Base-by-base conservation (phyloP, 257 asterid species). In the Anisodus tanguticus region DNA sequence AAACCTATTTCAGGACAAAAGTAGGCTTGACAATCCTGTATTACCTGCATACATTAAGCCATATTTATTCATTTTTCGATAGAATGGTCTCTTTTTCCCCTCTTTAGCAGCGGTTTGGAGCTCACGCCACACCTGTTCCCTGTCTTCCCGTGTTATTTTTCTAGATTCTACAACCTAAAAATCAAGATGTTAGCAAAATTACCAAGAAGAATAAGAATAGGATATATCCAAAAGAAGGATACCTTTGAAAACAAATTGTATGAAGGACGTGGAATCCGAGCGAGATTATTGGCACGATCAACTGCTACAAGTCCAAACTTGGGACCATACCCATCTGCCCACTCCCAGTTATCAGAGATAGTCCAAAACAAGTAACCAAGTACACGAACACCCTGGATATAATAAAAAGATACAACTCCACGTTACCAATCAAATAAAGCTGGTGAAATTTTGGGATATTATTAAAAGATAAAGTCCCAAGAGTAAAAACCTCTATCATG, bases 251-350 rank as follows among this genome's bases (percentile, higher is more conserved):
- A 95, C 91, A 93, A 86, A 85, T 91, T 67, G 83, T 95, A 95
- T 9, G 99, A 95, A 2, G 95, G 97, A 37, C 99, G 98, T 45
- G 98, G 95, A 59, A 86, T 87, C 82, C 98, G 89, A 8, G 93
- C 97, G 82, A 95, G 98, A 87, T 94, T 88, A 67, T 94, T 92
- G 54, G 84, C 85, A 37, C 99, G 98, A 78, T 95, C 98, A 55
- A 95, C 99, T 58, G 94, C 98, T 54, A 93, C 97, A 86, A 96
- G 88, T 72, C 99, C 99, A 83, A 94, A 96, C 91, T 96, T 96
- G 55, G 99, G 99, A 37, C 99, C 99, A 82, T 96, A 96, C 4
- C 99, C 99, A 88, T 96, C 99, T 62, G 99, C 98, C 99, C 99
- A 96, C 83, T 96, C 99, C 99, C 99, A 96, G 91, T 96, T 96